Evolutionary conservation across 1,284 basidiomycete species (phyloP), one percentile per base, ranked within the genome.

Genomic region (Lignosus rhinocerotis): DNA sequence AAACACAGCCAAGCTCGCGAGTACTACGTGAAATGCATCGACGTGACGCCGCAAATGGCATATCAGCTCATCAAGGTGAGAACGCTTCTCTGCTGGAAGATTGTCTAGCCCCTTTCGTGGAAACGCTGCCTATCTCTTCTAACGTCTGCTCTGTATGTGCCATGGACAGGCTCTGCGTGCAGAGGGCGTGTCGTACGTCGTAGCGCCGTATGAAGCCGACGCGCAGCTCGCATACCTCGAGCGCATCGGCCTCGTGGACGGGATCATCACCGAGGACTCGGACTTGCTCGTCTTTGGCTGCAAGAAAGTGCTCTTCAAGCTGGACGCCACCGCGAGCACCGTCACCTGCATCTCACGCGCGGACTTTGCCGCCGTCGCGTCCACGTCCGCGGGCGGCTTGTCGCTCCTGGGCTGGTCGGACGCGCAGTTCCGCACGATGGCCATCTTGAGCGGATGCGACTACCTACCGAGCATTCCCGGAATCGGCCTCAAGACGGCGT

Each of bases 191-290:
- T 73, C 83, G 25, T 98, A 97, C 71, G 80, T 99, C 30, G 97
- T 99, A 6, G 97, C 97, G 5, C 97, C 97, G 0, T 99, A 99
- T 74, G 97, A 99, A 78, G 97, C 97, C 0, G 97, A 99, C 70
- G 95, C 97, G 0, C 97, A 99, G 73, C 84, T 99, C 58, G 92
- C 94, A 54, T 98, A 90, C 74, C 81, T 99, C 48, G 97, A 99
- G 71, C 85, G 85, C 46, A 75, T 80, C 44, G 92, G 93, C 12
- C 70, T 93, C 50, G 93, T 97, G 51, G 90, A 97, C 71, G 97
- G 88, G 3, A 90, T 99, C 71, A 85, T 99, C 67, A 98, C 97
- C 1, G 97, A 99, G 75, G 97, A 99, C 76, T 98, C 96, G 6
- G 97, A 99, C 75, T 80, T 99, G 51, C 88, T 99, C 62, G 96